These are phyloP conservation scores for Eremochloa ophiuroides DNA, from an alignment of 176 grass and related monocot genomes.

Conservation along the genomic window DNA sequence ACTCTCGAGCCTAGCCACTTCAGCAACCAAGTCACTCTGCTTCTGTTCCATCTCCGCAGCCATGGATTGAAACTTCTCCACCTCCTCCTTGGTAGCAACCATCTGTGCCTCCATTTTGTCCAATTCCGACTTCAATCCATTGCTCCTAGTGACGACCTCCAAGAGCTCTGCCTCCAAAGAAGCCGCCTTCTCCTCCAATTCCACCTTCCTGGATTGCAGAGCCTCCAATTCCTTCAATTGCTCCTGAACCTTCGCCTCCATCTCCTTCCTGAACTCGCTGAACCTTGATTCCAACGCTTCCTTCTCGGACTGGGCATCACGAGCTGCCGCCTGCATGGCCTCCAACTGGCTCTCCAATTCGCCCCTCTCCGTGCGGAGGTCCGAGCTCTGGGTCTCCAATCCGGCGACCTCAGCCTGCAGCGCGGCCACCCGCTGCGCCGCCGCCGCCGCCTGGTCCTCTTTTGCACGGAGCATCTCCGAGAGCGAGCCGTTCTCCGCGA, in stretches of 20 bases:
- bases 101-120: neutral
- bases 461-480: slow-evolving; percentile 17
- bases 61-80: neutral
- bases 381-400: neutral
- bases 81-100: neutral
- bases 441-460: neutral
- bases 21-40: neutral
- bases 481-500: neutral
- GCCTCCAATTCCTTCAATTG: neutral
- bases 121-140: neutral
- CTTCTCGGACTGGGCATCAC: neutral
- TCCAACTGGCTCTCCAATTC: slow-evolving; percentile 5
- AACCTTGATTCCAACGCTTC: neutral
- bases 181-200: neutral
- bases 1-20: neutral
- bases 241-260: neutral
- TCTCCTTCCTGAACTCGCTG: neutral
- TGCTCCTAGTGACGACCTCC: neutral
- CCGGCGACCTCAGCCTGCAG: neutral
- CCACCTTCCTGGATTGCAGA: neutral
- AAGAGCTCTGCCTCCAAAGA: neutral
- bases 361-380: neutral
- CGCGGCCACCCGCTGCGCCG: neutral
- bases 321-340: neutral
- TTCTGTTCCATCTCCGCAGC: neutral